Percentiles rank a stretch among this genome's conserved stretches.
Conservation (phyloP, 1,139 yeast genomes). For the Meyerozyma carpophila region DNA sequence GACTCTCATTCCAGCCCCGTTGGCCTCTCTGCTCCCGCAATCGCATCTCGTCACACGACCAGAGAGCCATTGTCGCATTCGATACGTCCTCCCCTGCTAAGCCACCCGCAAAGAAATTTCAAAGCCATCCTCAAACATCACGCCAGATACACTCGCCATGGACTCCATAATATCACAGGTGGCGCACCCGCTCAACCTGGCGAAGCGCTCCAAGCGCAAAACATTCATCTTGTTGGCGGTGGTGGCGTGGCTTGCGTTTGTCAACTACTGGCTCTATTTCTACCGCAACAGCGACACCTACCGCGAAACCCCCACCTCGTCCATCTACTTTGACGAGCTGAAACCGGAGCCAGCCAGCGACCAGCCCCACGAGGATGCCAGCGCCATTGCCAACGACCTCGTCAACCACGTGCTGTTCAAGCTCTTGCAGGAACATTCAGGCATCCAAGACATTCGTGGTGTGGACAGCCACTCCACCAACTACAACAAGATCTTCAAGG, state of each 20-base stretch:
- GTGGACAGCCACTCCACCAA: conserved; percentile 16
- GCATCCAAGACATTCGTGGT: conserved; percentile 13
- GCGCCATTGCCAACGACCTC: background rate
- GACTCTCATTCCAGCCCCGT: too few relatives aligned
- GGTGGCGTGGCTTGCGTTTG: background rate
- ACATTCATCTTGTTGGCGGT: background rate
- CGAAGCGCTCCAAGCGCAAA: background rate
- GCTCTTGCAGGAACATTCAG: background rate
- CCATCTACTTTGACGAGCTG: background rate
- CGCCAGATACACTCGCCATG: background rate
- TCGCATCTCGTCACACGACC: too few relatives aligned
- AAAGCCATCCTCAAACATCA: too few relatives aligned
- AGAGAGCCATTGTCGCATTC: too few relatives aligned
- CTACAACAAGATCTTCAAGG: conserved; percentile 18
- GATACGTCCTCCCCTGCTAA: too few relatives aligned
- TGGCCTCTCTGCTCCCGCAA: too few relatives aligned
- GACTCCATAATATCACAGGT: background rate
- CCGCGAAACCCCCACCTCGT: background rate
- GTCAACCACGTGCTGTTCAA: background rate
- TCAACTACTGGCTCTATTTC: conserved; percentile 2
- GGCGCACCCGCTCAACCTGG: conserved; percentile 1
- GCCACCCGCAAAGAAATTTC: too few relatives aligned
- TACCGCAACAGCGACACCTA: conserved; percentile 1
- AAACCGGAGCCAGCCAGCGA: background rate
- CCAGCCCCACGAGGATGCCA: background rate